Percentiles rank a stretch among this genome's conserved stretches.
Conservation (phyloP, 306 rosid genomes). For the Astragalus glycyphyllos region DNA sequence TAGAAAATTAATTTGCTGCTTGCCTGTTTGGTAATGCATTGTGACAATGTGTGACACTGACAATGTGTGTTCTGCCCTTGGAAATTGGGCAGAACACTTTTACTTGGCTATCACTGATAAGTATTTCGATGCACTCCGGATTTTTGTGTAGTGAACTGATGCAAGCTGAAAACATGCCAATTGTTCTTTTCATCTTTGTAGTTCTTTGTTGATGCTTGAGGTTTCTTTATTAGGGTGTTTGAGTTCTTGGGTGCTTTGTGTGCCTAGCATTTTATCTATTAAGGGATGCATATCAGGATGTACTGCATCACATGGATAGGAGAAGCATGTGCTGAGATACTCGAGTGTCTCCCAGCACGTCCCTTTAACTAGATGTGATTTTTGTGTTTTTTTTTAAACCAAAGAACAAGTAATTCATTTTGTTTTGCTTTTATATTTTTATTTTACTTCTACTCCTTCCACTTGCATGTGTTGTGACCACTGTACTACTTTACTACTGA, state of each 20-base stretch:
- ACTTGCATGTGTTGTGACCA: constrained; percentile 3
- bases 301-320: not conserved
- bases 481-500: constrained; percentile 4
- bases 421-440: not conserved
- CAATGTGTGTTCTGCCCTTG: no score
- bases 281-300: constrained; percentile 6
- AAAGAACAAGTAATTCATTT: not conserved
- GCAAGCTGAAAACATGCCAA: not conserved
- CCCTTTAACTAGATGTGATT: constrained; percentile 3
- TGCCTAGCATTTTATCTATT: not conserved
- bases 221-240: not conserved
- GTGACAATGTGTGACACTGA: no score
- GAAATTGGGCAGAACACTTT: constrained; percentile 3
- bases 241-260: not conserved
- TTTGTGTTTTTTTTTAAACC: not conserved
- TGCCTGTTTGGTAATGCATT: constrained; percentile 35
- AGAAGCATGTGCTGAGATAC: not conserved
- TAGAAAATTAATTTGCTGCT: not conserved
- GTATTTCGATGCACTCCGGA: not conserved
- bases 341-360: not conserved
- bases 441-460: not conserved
- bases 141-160: not conserved
- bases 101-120: constrained; percentile 12
- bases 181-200: not conserved
- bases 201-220: constrained; percentile 14